Percentiles rank a stretch among this genome's conserved stretches.
phyloP scores from a whole-genome alignment of 192 early-diverging fungal species.

The Thoreauomyces humboldtii region DNA sequence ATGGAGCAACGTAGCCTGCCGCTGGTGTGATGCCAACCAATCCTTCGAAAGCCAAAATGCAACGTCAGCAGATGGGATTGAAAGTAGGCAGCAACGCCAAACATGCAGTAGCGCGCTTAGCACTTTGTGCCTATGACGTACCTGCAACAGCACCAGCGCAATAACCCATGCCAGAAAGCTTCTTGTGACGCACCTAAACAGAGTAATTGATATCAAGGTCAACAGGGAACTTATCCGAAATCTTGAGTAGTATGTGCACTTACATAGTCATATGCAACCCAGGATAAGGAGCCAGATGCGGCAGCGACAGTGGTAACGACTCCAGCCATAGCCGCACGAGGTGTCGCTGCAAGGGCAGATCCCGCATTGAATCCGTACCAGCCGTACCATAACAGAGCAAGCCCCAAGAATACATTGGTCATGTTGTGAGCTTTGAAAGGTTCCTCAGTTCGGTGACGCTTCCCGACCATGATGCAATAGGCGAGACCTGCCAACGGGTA shows the following conservation, averaged over 20 bases:
- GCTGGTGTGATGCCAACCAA: slow-evolving; percentile 92
- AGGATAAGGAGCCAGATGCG: slow-evolving; percentile 74
- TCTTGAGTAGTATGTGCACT: too few species aligned
- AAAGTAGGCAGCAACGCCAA: too few species aligned
- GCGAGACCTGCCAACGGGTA: slow-evolving; percentile 89
- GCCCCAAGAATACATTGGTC: slow-evolving; percentile 88
- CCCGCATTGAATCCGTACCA: slow-evolving; percentile 98
- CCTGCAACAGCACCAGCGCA: too few species aligned
- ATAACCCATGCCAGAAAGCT: slow-evolving; percentile 87
- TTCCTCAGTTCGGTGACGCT: slow-evolving; percentile 68
- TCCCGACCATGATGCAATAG: slow-evolving; percentile 81
- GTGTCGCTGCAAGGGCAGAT: slow-evolving; percentile 71
- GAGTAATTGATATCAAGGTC: too few species aligned
- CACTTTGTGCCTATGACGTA: too few species aligned
- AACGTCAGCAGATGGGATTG: too few species aligned
- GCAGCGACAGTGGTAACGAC: slow-evolving; percentile 85
- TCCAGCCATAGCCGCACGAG: slow-evolving; percentile 83
- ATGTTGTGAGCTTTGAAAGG: slow-evolving; percentile 86
- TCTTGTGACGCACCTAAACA: slow-evolving; percentile 55
- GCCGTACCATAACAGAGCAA: slow-evolving; percentile 88
- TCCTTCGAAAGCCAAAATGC: too few species aligned
- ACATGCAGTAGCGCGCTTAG: too few species aligned
- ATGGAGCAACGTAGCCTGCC: slow-evolving; percentile 81
- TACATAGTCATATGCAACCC: slow-evolving; percentile 82
- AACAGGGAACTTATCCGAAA: too few species aligned